Evolutionary conservation across 345 rosid genomes (phyloP), one percentile per base, ranked within the genome.

Genomic region (Tarenaya hassleriana): DNA sequence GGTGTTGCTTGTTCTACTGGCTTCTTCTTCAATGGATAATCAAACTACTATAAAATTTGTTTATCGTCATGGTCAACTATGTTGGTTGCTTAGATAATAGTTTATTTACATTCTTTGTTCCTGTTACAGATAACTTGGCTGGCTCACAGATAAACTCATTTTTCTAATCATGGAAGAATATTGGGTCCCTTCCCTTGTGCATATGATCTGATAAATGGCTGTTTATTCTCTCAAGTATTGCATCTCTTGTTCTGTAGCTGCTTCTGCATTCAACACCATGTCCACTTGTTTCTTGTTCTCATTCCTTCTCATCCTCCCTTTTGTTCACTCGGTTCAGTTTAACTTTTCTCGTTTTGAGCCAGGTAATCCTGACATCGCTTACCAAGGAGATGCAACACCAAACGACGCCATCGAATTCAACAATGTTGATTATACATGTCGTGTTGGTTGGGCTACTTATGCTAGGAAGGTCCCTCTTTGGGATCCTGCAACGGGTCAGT

Each of bases 361-460:
- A 15, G 52, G 59, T 21, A 6, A 1, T 11, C 13, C 56, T 13
- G 44, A 60, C 48, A 38, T 67, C 16, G 49, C 17, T 29, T 60
- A 60, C 57, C 61, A 47, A 50, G 71, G 71, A 54, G 71, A 67
- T 55, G 66, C 71, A 33, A 54, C 0, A 19, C 51, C 66, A 9
- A 41, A 60, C 16, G 71, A 41, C 0, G 71, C 13, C 34, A 67
- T 66, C 5, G 71, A 66, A 42, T 53, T 66, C 31, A 47, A 47
- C 50, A 52, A 18, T 59, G 55, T 55, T 7, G 52, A 0, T 20
- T 56, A 34, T 58, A 61, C 58, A 1, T 10, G 58, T 39, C 61
- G 72, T 56, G 5, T 51, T 1, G 72, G 72, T 18, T 56, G 63
- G 61, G 72, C 24, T 31, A 54, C 67, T 5, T 67, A 67, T 45